A percentile compares a stretch with the other conserved stretches of the same genome.
Evolutionary conservation across 345 rosid species (phyloP).

Genomic region (Eucalyptus marginata): DNA sequence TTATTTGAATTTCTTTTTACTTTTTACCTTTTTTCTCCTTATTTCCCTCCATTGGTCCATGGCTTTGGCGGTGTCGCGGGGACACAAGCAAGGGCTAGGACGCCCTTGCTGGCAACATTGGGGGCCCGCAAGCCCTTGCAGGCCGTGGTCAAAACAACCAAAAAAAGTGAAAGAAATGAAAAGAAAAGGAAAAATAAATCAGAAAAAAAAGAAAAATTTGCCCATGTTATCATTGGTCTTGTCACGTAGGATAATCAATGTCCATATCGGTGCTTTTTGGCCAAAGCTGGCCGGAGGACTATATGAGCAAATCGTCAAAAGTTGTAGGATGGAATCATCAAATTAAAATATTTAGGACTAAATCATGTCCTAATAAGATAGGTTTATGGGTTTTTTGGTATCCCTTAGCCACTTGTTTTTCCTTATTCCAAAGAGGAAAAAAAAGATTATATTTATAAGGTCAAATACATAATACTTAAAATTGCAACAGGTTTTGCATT

Average conservation of each 20-base stretch:
- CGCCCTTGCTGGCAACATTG: background rate
- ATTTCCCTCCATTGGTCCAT: background rate
- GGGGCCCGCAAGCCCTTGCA: background rate
- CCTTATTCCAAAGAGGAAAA: background rate
- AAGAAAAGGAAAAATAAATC: fast-evolving
- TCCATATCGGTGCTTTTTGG: fast-evolving
- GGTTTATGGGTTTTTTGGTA: background rate
- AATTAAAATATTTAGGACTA: too few relatives aligned
- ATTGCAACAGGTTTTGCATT: background rate
- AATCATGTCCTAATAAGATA: too few relatives aligned
- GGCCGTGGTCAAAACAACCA: background rate
- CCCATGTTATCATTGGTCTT: fast-evolving
- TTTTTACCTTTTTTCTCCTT: background rate
- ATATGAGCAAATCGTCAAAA: fast-evolving
- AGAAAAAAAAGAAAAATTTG: background rate
- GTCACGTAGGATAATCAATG: fast-evolving
- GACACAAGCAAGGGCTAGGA: background rate
- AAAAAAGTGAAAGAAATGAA: fast-evolving
- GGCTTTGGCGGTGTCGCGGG: fast-evolving
- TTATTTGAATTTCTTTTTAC: background rate
- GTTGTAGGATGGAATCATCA: fast-evolving
- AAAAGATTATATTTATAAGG: background rate
- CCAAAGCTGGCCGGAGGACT: background rate
- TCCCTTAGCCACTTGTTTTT: background rate
- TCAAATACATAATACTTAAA: background rate